Conservation (phyloP, 768 basidiomycete species). For the Lyophyllum decastes region DNA sequence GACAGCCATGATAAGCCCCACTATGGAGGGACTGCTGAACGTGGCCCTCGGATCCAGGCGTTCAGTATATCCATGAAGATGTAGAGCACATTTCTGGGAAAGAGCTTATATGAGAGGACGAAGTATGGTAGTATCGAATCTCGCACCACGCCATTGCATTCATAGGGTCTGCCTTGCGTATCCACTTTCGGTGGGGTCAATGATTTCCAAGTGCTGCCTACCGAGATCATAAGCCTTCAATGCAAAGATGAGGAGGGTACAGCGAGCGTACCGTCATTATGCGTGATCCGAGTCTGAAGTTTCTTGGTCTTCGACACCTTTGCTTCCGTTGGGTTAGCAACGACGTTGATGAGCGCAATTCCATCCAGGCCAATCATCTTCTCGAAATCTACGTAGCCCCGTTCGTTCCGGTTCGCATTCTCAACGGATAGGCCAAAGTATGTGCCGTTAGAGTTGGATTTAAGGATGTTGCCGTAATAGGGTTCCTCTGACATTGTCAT, state of each 20-base stretch:
- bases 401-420: constrained; percentile 86
- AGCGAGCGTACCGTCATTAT: constrained; percentile 81
- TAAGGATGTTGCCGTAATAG: constrained; percentile 89
- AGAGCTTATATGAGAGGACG: neutral
- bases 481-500: constrained; percentile 89
- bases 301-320: constrained; percentile 68
- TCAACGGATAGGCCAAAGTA: constrained; percentile 89
- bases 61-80: constrained; percentile 96
- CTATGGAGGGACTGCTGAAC: constrained; percentile 88
- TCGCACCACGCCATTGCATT: constrained; percentile 67
- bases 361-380: constrained; percentile 97
- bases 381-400: constrained; percentile 95
- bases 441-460: constrained; percentile 98
- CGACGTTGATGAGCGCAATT: constrained; percentile 90
- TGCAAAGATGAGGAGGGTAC: neutral
- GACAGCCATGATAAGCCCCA: constrained; percentile 93
- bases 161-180: constrained; percentile 71
- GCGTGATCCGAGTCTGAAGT: constrained; percentile 86
- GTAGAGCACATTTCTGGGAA: constrained; percentile 76
- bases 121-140: neutral
- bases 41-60: constrained; percentile 88
- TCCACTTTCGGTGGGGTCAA: constrained; percentile 75
- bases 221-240: neutral
- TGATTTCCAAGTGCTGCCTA: constrained; percentile 87
- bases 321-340: constrained; percentile 80